Base-by-base conservation (phyloP, 495 filamentous ascomycete genomes). In the Tuber magnatum region DNA sequence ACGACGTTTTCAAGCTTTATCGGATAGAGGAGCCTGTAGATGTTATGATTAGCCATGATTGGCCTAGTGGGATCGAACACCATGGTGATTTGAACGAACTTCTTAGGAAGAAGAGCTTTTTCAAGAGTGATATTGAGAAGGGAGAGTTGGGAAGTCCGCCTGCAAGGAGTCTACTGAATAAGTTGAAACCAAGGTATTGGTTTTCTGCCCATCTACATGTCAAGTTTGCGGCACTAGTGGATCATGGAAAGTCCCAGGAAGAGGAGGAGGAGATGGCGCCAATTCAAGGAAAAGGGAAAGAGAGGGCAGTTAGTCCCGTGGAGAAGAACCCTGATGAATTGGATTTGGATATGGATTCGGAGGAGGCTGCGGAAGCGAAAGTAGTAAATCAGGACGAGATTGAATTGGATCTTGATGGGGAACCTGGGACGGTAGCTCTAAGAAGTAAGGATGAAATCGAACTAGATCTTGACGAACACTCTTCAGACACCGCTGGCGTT, bases 191-290 rank as follows among this genome's bases (percentile, higher is more conserved):
- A 5, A 85, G 87, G 0, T 92, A 93, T 81, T 99, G 95, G 95
- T 97, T 98, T 83, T 92, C 94, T 14, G 95, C 94, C 2, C 95
- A 99, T 83, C 76, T 97, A 82, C 95, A 99, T 83, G 89, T 91
- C 82, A 94, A 93, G 80, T 98, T 91, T 80, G 82, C 90, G 3
- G 94, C 94, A 14, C 81, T 90, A 3, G 89, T 95, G 75, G 83
- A 87, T 0, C 92, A 95, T 83, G 56, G 56, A 65, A 20, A 35
- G 56, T 20, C 28, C n/a, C 28, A 35, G 12, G 85, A 86, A 28
- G 83, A 86, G 1, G 81, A 77, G 8, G 51, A 73, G 2, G 72
- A 70, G 41, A 20, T 16, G 51, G 9, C 42, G 38, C 28, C 3
- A 35, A 35, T 65, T 18, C 28, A 42, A 28, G 71, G 20, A 71